Conservation (phyloP, 169 alveolate genomes). For the Blepharisma undulans region DNA sequence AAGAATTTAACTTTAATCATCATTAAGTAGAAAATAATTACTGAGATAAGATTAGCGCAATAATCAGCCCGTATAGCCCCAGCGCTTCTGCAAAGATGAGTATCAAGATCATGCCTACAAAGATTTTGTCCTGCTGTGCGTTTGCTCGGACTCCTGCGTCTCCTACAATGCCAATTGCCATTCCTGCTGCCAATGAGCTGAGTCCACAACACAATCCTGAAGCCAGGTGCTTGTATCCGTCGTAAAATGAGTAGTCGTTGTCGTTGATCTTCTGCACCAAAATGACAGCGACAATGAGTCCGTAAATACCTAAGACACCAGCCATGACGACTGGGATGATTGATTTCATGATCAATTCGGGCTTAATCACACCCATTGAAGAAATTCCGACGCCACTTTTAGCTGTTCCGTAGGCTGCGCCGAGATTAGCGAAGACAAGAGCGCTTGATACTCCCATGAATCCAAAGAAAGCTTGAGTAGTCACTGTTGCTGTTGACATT, state of each 20-base stretch:
- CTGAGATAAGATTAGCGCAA: conserved; percentile 69
- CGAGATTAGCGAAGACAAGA: conserved; percentile 93
- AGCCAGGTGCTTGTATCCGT: conserved; percentile 96
- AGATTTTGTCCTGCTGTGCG: conserved; percentile 98
- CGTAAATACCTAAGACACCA: conserved; percentile 98
- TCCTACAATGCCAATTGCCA: conserved; percentile 99
- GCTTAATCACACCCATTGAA: conserved; percentile 99
- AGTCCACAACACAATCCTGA: conserved; percentile 96
- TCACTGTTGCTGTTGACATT: not conserved
- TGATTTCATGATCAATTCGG: conserved; percentile 98
- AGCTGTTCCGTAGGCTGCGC: conserved; percentile 99
- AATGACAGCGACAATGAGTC: conserved; percentile 94
- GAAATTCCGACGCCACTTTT: conserved; percentile 99
- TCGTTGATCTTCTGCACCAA: conserved; percentile 60
- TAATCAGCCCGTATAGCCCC: conserved; percentile 95
- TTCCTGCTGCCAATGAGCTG: conserved; percentile 96
- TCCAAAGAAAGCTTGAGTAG: conserved; percentile 91
- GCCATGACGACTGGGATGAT: conserved; percentile 99
- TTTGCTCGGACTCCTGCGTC: conserved; percentile 99
- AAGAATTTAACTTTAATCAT: not conserved
- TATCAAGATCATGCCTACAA: conserved; percentile 98
- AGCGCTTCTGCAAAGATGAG: conserved; percentile 99
- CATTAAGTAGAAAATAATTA: not conserved
- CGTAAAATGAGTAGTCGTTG: conserved; percentile 83
- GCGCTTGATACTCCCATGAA: conserved; percentile 98